Conservation (phyloP, 495 filamentous ascomycete genomes). For the Daldinia childiae region DNA sequence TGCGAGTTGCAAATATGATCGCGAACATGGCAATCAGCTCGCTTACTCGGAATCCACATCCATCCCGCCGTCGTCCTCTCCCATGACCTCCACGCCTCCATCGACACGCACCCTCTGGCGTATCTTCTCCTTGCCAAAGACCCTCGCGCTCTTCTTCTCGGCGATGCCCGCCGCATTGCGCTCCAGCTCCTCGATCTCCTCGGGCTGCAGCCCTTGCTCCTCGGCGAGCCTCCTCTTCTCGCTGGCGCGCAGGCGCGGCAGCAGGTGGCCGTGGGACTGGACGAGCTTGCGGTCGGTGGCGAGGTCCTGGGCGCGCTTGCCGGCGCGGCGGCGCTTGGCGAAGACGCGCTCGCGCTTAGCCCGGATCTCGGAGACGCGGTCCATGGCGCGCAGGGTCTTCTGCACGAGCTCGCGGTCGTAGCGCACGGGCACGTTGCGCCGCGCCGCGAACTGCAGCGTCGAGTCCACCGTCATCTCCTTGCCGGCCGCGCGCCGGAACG, state of each 20-base stretch:
- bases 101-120: constrained; percentile 71
- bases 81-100: constrained; percentile 68
- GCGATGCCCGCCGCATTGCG: constrained; percentile 20
- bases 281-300: constrained; percentile 87
- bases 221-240: constrained; percentile 59
- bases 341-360: constrained; percentile 83
- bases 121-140: constrained; percentile 68
- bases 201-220: constrained; percentile 60
- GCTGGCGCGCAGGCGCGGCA: constrained; percentile 69
- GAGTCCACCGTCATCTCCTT: constrained; percentile 87
- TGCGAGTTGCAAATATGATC: background rate
- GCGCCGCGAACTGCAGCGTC: constrained; percentile 88
- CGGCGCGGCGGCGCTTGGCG: constrained; percentile 90
- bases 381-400: constrained; percentile 90
- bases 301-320: constrained; percentile 82
- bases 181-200: constrained; percentile 65
- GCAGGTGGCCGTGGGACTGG: constrained; percentile 87
- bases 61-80: constrained; percentile 64
- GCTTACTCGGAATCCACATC: constrained; percentile 68
- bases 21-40: constrained; percentile 1
- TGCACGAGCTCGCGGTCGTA: constrained; percentile 92
- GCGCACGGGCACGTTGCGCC: constrained; percentile 92
- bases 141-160: constrained; percentile 56
- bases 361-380: constrained; percentile 88
- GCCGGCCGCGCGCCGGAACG: constrained; percentile 45